These are phyloP conservation scores for Ophiostoma ulmi DNA, from an alignment of 2,329 filamentous ascomycete species.

Conservation along the genomic window DNA sequence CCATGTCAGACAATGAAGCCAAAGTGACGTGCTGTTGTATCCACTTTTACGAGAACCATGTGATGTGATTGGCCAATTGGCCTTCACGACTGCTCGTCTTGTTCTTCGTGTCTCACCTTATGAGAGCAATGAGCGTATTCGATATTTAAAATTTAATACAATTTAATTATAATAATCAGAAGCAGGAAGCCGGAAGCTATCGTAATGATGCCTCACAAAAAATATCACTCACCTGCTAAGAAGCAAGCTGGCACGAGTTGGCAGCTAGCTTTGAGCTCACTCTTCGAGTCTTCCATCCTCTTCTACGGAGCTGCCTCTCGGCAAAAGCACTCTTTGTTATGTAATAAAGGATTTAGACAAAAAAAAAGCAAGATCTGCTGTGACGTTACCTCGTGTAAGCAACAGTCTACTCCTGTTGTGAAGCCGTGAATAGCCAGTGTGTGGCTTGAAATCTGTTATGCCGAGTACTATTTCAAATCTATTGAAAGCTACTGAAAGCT, in stretches of 20 bases:
- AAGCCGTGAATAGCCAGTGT: background rate
- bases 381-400: conserved; percentile 1
- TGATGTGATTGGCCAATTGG: conserved; percentile 10
- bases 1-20: background rate
- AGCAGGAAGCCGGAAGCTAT: background rate
- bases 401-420: background rate
- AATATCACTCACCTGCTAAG: background rate
- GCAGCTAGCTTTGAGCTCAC: background rate
- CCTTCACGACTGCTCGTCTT: background rate
- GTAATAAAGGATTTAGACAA: background rate
- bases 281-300: background rate
- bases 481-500: no score
- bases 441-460: background rate
- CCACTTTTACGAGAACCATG: background rate
- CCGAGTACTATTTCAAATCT: no score
- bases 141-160: background rate
- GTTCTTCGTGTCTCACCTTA: background rate
- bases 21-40: background rate
- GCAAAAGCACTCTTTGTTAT: background rate
- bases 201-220: background rate
- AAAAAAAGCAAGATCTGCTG: background rate
- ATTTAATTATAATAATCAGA: background rate
- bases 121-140: background rate
- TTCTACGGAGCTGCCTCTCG: background rate
- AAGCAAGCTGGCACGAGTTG: conserved; percentile 10